These are phyloP conservation scores for Spergularia marina DNA, from an alignment of 148 eudicot genomes.

Conservation along the genomic window DNA sequence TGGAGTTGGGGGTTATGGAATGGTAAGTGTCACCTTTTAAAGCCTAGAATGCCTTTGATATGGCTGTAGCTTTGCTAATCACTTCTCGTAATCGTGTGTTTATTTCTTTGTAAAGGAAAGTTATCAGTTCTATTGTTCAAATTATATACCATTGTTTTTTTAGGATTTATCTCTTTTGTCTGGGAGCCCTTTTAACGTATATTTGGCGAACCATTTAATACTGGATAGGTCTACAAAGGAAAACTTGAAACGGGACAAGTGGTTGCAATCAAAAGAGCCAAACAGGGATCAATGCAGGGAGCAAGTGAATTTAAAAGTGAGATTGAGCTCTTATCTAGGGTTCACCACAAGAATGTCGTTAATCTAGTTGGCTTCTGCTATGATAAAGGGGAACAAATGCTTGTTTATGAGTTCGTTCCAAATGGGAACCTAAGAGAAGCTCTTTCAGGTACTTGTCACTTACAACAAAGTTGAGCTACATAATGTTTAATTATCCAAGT, in stretches of 20 bases:
- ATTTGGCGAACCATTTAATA: background rate
- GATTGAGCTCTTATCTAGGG: slow-evolving; percentile 90
- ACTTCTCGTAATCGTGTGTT: background rate
- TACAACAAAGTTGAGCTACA: background rate
- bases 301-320: slow-evolving; percentile 86
- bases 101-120: background rate
- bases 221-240: slow-evolving; percentile 75
- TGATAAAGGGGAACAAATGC: slow-evolving; percentile 83
- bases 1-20: slow-evolving; percentile 74
- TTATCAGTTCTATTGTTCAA: background rate
- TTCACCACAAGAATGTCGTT: slow-evolving; percentile 92
- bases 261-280: slow-evolving; percentile 81
- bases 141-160: background rate
- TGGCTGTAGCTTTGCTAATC: no score
- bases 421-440: slow-evolving; percentile 79
- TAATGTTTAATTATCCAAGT: background rate
- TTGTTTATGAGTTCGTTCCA: slow-evolving; percentile 82
- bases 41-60: background rate
- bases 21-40: slow-evolving; percentile 33
- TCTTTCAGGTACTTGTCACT: slow-evolving; percentile 51
- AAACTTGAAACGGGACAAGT: slow-evolving; percentile 56
- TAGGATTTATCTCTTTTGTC: background rate
- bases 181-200: background rate
- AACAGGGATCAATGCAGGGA: slow-evolving; percentile 81
- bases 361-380: slow-evolving; percentile 82